Conservation (phyloP, 169 alveolate genomes). For the Cryptosporidium sp. region DNA sequence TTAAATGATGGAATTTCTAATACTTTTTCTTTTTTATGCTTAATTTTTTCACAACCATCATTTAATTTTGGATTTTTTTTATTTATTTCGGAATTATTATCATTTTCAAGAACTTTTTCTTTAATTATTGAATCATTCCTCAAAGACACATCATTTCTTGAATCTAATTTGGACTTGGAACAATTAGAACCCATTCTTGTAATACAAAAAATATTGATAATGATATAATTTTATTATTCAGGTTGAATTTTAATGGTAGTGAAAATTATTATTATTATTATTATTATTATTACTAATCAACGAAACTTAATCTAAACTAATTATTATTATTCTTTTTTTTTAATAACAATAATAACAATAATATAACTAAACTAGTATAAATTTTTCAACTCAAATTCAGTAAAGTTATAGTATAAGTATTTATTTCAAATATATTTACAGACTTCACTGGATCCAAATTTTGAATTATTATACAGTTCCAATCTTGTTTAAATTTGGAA, state of each 20-base stretch:
- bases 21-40: conserved; percentile 5
- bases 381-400: background rate
- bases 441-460: background rate
- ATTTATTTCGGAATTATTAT: background rate
- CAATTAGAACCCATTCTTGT: conserved; percentile 18
- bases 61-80: background rate
- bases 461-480: background rate
- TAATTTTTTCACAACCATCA: background rate
- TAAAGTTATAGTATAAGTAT: no score
- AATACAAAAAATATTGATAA: background rate
- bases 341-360: no score
- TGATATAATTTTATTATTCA: background rate
- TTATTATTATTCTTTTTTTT: no score
- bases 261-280: no score
- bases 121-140: background rate
- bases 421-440: background rate
- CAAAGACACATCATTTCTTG: background rate
- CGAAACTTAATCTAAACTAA: no score
- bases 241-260: background rate
- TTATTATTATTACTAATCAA: no score
- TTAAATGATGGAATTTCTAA: conserved; percentile 19
- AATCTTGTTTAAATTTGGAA: background rate
- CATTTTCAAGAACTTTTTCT: background rate
- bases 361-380: background rate
- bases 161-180: background rate